Evolutionary conservation across 306 rosid genomes (phyloP).

Genomic region (Rosa multiflora): DNA sequence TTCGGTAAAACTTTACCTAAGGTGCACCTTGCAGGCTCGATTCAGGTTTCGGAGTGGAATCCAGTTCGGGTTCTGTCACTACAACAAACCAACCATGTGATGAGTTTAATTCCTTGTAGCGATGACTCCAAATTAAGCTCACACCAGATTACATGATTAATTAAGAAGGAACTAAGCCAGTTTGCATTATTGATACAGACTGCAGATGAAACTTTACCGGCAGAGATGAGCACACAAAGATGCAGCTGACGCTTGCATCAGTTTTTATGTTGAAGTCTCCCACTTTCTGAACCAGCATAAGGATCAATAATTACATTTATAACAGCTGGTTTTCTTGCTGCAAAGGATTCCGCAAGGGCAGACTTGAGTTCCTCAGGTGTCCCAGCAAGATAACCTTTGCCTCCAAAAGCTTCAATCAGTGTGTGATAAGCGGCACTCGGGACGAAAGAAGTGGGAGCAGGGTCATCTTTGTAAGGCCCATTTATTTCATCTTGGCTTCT

Average conservation of each 20-base stretch:
- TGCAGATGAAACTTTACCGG: background rate
- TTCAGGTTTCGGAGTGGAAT: no score
- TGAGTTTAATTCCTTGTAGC: background rate
- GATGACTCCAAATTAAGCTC: background rate
- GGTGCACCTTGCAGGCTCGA: no score
- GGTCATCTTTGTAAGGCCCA: constrained; percentile 87
- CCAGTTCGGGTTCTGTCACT: no score
- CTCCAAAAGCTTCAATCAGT: constrained; percentile 96
- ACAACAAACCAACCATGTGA: background rate
- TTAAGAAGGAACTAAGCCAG: background rate
- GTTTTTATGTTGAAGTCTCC: constrained; percentile 91
- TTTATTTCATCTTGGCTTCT: constrained; percentile 64
- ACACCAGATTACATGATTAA: background rate
- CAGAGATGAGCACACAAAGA: background rate
- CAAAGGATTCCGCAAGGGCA: constrained; percentile 77
- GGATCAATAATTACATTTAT: constrained; percentile 78
- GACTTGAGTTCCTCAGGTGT: constrained; percentile 79
- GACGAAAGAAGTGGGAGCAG: constrained; percentile 91
- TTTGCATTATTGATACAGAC: constrained; percentile 4
- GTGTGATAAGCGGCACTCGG: constrained; percentile 75
- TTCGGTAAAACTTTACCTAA: no score
- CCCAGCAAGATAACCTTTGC: constrained; percentile 75
- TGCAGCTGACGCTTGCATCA: constrained; percentile 26
- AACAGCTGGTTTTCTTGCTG: constrained; percentile 77
- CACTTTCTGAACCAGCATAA: constrained; percentile 95